Conservation (phyloP, 2,329 filamentous ascomycete species). For the Diaporthe australafricana region DNA sequence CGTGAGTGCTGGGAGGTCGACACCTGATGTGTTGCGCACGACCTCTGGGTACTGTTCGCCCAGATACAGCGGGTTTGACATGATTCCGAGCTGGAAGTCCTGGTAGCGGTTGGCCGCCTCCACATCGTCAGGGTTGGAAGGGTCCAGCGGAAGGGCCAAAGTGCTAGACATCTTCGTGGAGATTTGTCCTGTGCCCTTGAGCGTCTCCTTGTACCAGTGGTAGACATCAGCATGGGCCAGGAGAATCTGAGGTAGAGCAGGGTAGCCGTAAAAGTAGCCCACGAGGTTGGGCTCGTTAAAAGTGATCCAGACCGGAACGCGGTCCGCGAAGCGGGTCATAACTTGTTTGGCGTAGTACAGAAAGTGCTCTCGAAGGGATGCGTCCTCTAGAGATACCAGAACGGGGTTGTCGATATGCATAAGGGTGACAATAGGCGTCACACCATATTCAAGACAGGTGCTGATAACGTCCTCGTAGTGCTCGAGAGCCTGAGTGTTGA, state of each 20-base stretch:
- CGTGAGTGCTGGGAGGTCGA: not conserved
- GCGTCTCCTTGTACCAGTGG: constrained; percentile 21
- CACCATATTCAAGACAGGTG: constrained; percentile 5
- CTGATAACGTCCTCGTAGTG: constrained; percentile 26
- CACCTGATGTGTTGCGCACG: not conserved
- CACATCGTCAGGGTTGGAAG: not conserved
- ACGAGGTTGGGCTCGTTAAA: constrained; percentile 16
- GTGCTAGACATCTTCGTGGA: constrained; percentile 3
- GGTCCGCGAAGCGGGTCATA: constrained; percentile 9
- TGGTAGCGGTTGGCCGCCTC: constrained; percentile 12
- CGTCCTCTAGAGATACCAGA: not conserved
- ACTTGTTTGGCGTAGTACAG: constrained; percentile 25
- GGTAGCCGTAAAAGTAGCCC: not conserved
- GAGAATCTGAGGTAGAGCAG: constrained; percentile 11
- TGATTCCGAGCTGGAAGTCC: constrained; percentile 14
- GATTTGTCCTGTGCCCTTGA: not conserved
- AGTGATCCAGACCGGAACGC: not conserved
- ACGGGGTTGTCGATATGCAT: constrained; percentile 14
- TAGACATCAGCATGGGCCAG: constrained; percentile 6
- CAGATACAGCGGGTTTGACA: not conserved
- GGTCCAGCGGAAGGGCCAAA: not conserved
- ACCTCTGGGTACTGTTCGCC: constrained; percentile 3
- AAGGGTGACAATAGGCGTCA: not conserved
- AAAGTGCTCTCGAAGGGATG: constrained; percentile 14
- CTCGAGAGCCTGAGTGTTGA: constrained; percentile 24